These are phyloP conservation scores for Arctium lappa DNA, from an alignment of 129 eudicot genomes.

Conservation along the genomic window DNA sequence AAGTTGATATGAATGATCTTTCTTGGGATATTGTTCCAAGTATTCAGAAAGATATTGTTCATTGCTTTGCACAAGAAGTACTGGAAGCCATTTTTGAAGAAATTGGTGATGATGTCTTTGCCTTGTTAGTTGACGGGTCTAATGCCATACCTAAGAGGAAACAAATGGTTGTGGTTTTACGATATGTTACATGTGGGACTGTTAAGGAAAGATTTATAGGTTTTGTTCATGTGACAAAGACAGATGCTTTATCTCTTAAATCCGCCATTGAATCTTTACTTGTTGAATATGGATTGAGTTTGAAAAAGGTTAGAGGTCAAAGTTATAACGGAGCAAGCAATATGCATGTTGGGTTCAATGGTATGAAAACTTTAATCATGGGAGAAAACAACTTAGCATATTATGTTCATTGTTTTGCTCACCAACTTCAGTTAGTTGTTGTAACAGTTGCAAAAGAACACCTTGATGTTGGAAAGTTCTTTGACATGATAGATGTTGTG, in stretches of 20 bases:
- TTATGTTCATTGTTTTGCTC: slow-evolving; percentile 18
- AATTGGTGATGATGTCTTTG: not conserved
- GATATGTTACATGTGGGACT: slow-evolving; percentile 4
- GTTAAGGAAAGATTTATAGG: slow-evolving; percentile 20
- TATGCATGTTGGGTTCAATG: not conserved
- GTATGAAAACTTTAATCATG: not conserved
- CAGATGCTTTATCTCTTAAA: not conserved
- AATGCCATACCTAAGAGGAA: not conserved
- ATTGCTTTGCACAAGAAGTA: not conserved
- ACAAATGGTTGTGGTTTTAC: slow-evolving; percentile 18
- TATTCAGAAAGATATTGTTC: slow-evolving; percentile 10
- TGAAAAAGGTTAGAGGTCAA: not conserved
- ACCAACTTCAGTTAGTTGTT: slow-evolving; percentile 1
- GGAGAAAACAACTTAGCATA: not conserved
- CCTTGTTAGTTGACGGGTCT: slow-evolving; percentile 2
- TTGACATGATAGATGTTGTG: not conserved
- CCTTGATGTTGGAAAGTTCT: not conserved
- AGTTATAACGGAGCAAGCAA: slow-evolving; percentile 1
- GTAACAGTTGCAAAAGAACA: not conserved
- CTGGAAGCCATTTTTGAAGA: not conserved
- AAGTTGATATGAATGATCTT: not conserved
- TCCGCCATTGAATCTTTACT: not conserved
- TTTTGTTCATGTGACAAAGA: slow-evolving; percentile 11
- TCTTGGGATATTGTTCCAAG: not conserved
- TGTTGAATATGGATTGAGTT: not conserved